Evolutionary conservation across 768 basidiomycete species (phyloP), one percentile per base, ranked within the genome.

Genomic region (Rhizopogon vinicolor): DNA sequence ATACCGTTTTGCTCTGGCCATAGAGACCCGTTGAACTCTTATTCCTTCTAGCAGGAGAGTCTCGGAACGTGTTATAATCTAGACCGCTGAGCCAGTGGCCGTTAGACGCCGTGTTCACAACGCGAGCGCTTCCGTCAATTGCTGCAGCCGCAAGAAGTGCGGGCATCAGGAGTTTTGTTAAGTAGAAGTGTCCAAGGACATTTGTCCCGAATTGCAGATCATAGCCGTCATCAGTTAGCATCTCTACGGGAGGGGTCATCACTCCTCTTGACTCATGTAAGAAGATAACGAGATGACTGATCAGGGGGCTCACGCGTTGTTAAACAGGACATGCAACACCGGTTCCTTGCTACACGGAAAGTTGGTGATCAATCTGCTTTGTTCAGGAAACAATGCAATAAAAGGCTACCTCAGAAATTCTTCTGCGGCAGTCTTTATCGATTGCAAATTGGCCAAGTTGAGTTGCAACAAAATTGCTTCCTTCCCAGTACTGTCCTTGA

Each of bases 311-410:
- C 59, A 74, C 56, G 71, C 67, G 42, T 68, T 68, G 55, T 68
- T 68, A 31, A 68, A 69, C n/a, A 68, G 49, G 13, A 69, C 3
- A 63, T 72, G 60, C 78, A 79, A 48, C 76, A 63, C 28, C 74
- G 62, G 5, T 66, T 60, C 18, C 81, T 58, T 60, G 79, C 80
- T 37, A 66, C 71, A 12, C 4, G 76, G 57, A 55, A 80, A 70
- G 12, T 37, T 29, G 9, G 10, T 13, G 8, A 29, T 25, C 25
- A 25, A 25, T 25, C 14, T 28, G 9, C 43, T 9, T 19, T n/a
- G 28, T 19, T 25, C 7, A 7, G 25, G 7, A n/a, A 33, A 2
- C 28, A 43, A 40, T 35, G 18, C 35, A 40, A 14, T 22, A 13
- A 5, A 19, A 2, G 28, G 14, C 8, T 50, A 67, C 67, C 60